These are phyloP conservation scores for Aspergillus luchuensis DNA, from an alignment of 2,329 filamentous ascomycete species.

Conservation along the genomic window DNA sequence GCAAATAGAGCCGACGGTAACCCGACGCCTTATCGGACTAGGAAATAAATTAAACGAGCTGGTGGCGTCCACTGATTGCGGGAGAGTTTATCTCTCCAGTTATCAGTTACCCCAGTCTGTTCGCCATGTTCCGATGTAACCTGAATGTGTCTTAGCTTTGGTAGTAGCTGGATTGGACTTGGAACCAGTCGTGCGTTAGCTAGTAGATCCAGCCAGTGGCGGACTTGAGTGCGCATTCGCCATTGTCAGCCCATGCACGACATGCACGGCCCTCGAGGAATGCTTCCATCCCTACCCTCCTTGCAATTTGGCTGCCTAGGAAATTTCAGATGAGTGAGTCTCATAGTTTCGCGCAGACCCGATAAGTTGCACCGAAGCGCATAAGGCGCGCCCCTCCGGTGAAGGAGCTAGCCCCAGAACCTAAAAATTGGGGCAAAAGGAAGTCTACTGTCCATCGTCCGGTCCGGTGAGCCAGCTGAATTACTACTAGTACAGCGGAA, in stretches of 20 bases:
- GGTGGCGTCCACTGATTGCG: conserved; percentile 6
- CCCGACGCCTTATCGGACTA: conserved; percentile 10
- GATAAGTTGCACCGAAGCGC: background rate
- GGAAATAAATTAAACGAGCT: conserved; percentile 6
- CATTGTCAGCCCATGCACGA: conserved; percentile 4
- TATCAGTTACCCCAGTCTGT: conserved; percentile 11
- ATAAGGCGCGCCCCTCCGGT: background rate
- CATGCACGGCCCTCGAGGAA: background rate
- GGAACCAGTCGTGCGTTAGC: background rate
- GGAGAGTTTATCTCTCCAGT: conserved; percentile 7
- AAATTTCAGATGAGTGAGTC: background rate
- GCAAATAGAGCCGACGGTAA: conserved; percentile 11
- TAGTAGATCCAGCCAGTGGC: background rate
- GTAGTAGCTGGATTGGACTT: background rate
- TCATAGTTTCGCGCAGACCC: background rate
- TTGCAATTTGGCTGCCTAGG: conserved; percentile 1
- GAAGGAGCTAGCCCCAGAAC: background rate
- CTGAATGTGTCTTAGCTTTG: background rate
- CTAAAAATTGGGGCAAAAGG: background rate
- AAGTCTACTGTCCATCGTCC: background rate
- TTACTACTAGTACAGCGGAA: background rate
- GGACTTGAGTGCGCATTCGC: background rate
- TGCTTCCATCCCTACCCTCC: background rate
- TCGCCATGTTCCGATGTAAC: conserved; percentile 8
- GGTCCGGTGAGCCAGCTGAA: background rate